Conservation (phyloP, 148 eudicot genomes). For the Rhododendron simsii region DNA sequence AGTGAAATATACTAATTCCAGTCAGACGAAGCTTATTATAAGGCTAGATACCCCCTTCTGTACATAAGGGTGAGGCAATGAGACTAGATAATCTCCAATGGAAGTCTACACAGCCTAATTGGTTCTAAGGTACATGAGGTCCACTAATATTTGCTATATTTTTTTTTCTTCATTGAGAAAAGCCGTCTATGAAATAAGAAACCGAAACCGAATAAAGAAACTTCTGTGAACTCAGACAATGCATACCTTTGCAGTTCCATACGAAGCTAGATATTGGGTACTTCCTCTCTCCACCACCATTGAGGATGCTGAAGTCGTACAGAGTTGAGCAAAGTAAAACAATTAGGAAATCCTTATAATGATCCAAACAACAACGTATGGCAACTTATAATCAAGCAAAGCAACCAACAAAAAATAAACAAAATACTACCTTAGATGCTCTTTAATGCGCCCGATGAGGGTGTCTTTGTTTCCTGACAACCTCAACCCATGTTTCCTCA, state of each 20-base stretch:
- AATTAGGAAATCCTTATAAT: neutral
- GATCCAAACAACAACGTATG: neutral
- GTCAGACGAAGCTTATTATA: neutral
- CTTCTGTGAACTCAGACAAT: neutral
- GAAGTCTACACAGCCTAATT: neutral
- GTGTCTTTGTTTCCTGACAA: slow-evolving; percentile 61
- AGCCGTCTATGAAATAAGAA: no score
- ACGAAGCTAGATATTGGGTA: slow-evolving; percentile 72
- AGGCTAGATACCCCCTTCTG: neutral
- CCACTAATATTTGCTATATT: neutral
- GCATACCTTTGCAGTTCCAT: slow-evolving; percentile 72
- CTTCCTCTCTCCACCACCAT: slow-evolving; percentile 63
- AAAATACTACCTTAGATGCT: slow-evolving; percentile 49
- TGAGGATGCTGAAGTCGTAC: slow-evolving; percentile 37
- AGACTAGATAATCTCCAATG: neutral
- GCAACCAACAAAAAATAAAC: neutral
- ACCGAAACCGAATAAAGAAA: neutral
- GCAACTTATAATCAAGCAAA: neutral
- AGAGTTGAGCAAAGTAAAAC: neutral
- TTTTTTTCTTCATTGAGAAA: neutral
- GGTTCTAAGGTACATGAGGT: neutral
- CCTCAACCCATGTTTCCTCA: slow-evolving; percentile 73
- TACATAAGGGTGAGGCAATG: neutral
- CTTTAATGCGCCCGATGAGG: slow-evolving; percentile 62
- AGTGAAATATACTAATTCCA: neutral